Base-by-base conservation (phyloP, 129 eudicot species). In the Chrysanthemum makinoi region DNA sequence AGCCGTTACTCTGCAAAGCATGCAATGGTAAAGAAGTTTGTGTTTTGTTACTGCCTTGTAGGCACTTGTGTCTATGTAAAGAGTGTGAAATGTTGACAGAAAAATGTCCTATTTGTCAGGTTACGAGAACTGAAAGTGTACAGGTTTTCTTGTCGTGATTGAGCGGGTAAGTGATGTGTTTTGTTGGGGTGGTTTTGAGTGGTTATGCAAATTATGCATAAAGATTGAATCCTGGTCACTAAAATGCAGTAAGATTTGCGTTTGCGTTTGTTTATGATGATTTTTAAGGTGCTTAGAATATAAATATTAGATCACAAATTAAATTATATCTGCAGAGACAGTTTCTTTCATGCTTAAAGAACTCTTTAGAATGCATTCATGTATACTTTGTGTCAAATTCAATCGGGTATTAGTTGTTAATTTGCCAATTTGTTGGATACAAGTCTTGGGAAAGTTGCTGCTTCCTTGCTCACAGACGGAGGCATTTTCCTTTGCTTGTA, bases 61-160 rank as follows among this genome's bases (percentile, higher is more conserved):
- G 96, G 80, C 96, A 89, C 68, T 47, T 89, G 81, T 89, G 96
- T 68, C 66, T 89, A 44, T 89, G 96, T 80, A 81, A 69, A 68
- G 87, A 86, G 22, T 89, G 96, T 62, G 87, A 83, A 35, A 81
- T 63, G 55, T 61, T 85, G 18, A 71, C 70, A 0, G 72, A 82
- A n/a, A 68, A 62, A 33, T 89, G 96, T 79, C 96, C 96, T 19
- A 66, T 89, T 35, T 89, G 96, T 66, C 86, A 73, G 76, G 82
- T 49, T 16, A 70, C 77, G 77, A 86, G 81, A 73, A 77, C 79
- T 22, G 82, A 87, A 70, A 82, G 86, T 77, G 66, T 89, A 49
- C 86, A 86, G 72, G 96, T 89, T 30, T 81, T 81, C 82, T 70
- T 86, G 91, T 79, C 85, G 11, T 85, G 83, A 79, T 30, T 15